Percentiles rank a stretch among this genome's conserved stretches.
Evolutionary conservation across 2,329 filamentous ascomycete species (phyloP).

Genomic region (Pseudocercospora crystallina): DNA sequence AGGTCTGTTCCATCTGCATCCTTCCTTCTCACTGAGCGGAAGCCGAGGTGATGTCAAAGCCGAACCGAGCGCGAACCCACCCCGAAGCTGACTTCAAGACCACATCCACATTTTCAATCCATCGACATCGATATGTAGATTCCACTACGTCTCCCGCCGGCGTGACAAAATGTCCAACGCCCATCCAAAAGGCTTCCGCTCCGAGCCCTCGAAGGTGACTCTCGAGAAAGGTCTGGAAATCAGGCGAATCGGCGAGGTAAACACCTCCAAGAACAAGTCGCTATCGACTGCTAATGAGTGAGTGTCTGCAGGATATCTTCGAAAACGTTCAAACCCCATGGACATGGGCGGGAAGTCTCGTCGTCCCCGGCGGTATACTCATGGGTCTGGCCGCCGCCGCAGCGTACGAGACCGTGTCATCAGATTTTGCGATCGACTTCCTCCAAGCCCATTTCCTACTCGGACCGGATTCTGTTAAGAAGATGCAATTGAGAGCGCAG

Average conservation of each 20-base stretch:
- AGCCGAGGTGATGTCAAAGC: no score
- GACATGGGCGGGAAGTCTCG: conserved; percentile 1
- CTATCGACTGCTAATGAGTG: not conserved
- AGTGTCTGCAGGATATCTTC: conserved; percentile 5
- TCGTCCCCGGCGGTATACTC: conserved; percentile 4
- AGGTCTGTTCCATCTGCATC: no score
- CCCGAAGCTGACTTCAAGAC: no score
- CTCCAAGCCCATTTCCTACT: conserved; percentile 7
- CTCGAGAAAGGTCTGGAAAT: not conserved
- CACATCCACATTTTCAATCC: no score
- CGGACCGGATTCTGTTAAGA: not conserved
- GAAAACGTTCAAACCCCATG: conserved; percentile 3
- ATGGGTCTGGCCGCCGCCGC: conserved; percentile 11
- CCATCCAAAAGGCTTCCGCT: no score
- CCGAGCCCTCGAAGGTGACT: not conserved
- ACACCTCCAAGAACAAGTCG: no score
- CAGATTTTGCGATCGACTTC: conserved; percentile 11
- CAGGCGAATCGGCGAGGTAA: not conserved
- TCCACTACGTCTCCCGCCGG: no score
- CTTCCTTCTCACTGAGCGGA: no score
- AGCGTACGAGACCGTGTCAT: conserved; percentile 13
- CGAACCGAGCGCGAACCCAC: no score
- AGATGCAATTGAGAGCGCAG: conserved; percentile 3
- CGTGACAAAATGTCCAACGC: no score
- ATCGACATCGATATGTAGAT: no score